A percentile compares a stretch with the other conserved stretches of the same genome.
phyloP scores from a whole-genome alignment of 1,284 basidiomycete species.

The Peniophora sp. region DNA sequence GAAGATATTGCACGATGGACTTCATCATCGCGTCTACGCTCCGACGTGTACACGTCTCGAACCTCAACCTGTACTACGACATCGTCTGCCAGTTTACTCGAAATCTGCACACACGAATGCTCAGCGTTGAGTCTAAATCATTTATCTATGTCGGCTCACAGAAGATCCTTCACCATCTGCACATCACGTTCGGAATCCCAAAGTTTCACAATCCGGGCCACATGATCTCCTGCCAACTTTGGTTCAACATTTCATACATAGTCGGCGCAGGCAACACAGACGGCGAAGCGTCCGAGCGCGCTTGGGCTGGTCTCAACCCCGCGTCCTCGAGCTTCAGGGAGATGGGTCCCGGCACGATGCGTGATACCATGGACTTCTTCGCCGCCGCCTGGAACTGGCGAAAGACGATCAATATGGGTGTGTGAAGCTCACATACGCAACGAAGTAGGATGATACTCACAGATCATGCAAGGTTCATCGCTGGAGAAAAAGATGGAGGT shows the following conservation, averaged over 20 bases:
- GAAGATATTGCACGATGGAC: conserved; percentile 8
- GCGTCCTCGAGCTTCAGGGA: conserved; percentile 8
- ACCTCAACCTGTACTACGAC: not conserved
- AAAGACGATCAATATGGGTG: conserved; percentile 4
- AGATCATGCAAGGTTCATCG: not conserved
- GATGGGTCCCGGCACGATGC: conserved; percentile 9
- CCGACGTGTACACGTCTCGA: not conserved
- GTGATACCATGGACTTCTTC: conserved; percentile 9
- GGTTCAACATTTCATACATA: conserved; percentile 14
- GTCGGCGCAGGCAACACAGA: conserved; percentile 9
- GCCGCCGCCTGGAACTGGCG: conserved; percentile 12
- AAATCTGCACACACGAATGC: conserved; percentile 8
- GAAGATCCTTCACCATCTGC: not conserved
- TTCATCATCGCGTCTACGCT: conserved; percentile 3
- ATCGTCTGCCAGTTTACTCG: conserved; percentile 6
- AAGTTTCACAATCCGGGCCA: conserved; percentile 15
- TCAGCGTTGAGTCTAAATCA: not conserved
- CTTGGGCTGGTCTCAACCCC: conserved; percentile 13
- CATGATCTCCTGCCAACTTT: conserved; percentile 8
- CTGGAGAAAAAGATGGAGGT: not conserved
- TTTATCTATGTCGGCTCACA: conserved; percentile 1
- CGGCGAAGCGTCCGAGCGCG: conserved; percentile 15
- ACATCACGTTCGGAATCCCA: conserved; percentile 11
- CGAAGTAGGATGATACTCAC: not conserved
- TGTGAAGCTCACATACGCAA: not conserved